These are phyloP conservation scores for Coprinopsis cinerea DNA, from an alignment of 768 basidiomycete species.

Conservation along the genomic window DNA sequence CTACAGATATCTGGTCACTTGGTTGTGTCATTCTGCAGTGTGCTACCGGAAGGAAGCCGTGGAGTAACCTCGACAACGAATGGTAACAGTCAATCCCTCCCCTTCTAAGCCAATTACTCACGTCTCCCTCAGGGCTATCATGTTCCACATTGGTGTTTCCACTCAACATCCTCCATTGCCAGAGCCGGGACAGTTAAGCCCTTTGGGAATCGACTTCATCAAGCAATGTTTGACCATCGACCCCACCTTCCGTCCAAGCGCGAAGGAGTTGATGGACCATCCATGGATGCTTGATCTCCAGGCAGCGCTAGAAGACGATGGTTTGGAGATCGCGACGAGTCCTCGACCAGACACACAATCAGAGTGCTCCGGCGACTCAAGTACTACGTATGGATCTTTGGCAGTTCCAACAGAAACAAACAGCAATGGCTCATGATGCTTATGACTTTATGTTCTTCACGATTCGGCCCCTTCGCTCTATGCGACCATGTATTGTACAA, in stretches of 20 bases:
- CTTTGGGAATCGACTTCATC: constrained; percentile 89
- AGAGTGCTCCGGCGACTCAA: background rate
- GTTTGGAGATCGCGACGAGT: constrained; percentile 42
- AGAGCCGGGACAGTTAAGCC: constrained; percentile 83
- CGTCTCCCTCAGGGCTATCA: constrained; percentile 78
- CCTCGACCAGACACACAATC: constrained; percentile 29
- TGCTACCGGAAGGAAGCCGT: constrained; percentile 94
- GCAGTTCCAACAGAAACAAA: no score
- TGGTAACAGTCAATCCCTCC: constrained; percentile 50
- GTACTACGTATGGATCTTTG: constrained; percentile 4
- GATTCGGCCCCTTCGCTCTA: no score
- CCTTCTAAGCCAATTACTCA: background rate
- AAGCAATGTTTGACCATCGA: constrained; percentile 88
- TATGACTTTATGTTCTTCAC: no score
- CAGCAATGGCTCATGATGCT: no score
- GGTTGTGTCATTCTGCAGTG: constrained; percentile 98
- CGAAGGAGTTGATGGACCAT: constrained; percentile 79
- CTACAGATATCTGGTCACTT: constrained; percentile 98
- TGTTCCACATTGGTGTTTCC: constrained; percentile 98
- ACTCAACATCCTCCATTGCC: constrained; percentile 96
- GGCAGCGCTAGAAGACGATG: constrained; percentile 62
- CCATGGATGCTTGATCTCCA: constrained; percentile 86
- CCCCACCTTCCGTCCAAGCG: constrained; percentile 75
- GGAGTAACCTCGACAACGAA: constrained; percentile 99
- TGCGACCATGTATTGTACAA: no score